These are phyloP conservation scores for Fraxinus dipetala DNA, from an alignment of 305 asterid genomes.

Conservation along the genomic window DNA sequence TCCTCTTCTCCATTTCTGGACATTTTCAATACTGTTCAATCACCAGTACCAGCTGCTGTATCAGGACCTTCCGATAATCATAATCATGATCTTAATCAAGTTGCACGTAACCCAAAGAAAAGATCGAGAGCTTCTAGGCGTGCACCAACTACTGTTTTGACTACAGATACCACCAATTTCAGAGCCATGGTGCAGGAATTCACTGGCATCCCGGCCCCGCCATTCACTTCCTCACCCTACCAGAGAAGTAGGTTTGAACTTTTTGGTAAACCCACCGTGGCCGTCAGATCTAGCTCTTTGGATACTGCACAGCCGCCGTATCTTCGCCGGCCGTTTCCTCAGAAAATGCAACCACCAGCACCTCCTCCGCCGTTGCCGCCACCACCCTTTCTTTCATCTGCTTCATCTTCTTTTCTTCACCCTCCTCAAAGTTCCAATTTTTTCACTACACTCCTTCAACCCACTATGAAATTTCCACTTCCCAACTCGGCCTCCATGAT, in stretches of 20 bases:
- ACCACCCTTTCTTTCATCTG: conserved; percentile 27
- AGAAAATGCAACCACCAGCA: conserved; percentile 28
- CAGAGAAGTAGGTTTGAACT: conserved; percentile 49
- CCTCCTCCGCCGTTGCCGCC: conserved; percentile 6
- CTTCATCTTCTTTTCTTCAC: conserved; percentile 17
- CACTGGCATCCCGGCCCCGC: conserved; percentile 85
- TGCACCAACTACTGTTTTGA: conserved; percentile 87
- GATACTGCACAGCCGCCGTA: conserved; percentile 33
- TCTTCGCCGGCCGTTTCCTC: conserved; percentile 52
- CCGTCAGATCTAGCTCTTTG: conserved; percentile 32
- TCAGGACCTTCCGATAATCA: background rate
- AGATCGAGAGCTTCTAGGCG: conserved; percentile 77
- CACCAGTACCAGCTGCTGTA: background rate
- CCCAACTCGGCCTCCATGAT: conserved; percentile 11
- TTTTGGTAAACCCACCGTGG: conserved; percentile 26
- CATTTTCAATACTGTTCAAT: conserved; percentile 3
- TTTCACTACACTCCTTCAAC: conserved; percentile 17
- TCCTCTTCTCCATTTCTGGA: conserved; percentile 14
- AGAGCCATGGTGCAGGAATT: conserved; percentile 93
- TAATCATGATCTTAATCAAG: background rate
- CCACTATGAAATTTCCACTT: conserved; percentile 24
- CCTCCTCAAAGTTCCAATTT: conserved; percentile 25
- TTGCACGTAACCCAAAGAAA: conserved; percentile 63
- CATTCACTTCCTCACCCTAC: conserved; percentile 47
- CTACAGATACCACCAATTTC: conserved; percentile 80